Conservation (phyloP, 2,329 filamentous ascomycete species). For the Simplicillium aogashimaense region DNA sequence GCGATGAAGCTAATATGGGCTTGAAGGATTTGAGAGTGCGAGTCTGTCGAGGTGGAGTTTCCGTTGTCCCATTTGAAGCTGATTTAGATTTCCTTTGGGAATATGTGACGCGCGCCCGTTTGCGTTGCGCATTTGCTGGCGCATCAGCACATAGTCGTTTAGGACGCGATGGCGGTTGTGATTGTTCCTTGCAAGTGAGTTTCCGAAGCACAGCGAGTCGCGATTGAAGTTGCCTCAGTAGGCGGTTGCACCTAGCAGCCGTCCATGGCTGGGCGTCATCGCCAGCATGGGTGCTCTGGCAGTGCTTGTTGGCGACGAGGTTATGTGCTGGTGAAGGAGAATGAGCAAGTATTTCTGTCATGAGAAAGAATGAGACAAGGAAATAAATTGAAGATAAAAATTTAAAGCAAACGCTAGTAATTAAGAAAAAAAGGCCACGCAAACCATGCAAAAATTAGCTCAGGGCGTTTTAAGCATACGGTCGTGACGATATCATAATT, state of each 20-base stretch:
- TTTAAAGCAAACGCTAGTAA: too few relatives aligned
- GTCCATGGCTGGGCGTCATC: constrained; percentile 30
- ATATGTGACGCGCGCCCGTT: constrained; percentile 19
- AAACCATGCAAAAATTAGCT: too few relatives aligned
- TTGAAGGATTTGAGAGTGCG: constrained; percentile 21
- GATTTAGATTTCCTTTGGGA: constrained; percentile 10
- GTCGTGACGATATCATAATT: too few relatives aligned
- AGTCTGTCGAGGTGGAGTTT: constrained; percentile 16
- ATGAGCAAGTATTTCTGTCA: too few relatives aligned
- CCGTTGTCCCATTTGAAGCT: constrained; percentile 1
- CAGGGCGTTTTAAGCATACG: too few relatives aligned
- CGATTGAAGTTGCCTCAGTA: constrained; percentile 35
- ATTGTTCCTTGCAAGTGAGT: constrained; percentile 15
- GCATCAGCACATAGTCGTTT: not conserved
- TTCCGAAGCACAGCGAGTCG: constrained; percentile 29
- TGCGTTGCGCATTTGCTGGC: not conserved
- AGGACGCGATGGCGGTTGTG: not conserved
- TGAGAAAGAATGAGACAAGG: too few relatives aligned
- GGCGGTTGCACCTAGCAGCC: constrained; percentile 33
- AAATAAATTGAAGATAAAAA: too few relatives aligned
- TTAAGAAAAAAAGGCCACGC: too few relatives aligned
- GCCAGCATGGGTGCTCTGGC: not conserved
- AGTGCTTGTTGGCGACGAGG: too few relatives aligned
- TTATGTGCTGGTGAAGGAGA: too few relatives aligned
- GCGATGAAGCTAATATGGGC: constrained; percentile 14